phyloP scores from a whole-genome alignment of 768 basidiomycete genomes.

The Fibroporia radiculosa region DNA sequence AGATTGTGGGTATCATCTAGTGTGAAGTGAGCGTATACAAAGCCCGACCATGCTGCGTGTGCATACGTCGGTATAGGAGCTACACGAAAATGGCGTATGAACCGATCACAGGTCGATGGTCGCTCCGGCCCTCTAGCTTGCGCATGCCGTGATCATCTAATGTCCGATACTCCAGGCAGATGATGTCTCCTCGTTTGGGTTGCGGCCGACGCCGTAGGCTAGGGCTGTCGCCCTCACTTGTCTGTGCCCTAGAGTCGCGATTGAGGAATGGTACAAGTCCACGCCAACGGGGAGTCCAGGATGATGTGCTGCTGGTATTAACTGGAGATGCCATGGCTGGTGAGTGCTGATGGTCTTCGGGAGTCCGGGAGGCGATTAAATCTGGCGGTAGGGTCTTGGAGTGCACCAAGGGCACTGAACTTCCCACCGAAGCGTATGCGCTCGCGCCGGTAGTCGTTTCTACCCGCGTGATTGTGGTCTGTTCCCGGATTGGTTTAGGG shows the following conservation, averaged over 20 bases:
- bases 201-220: constrained; percentile 10
- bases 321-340: neutral
- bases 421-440: neutral
- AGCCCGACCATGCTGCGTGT: neutral
- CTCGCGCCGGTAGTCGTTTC: neutral
- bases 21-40: neutral
- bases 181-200: constrained; percentile 57
- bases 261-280: constrained; percentile 28
- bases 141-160: constrained; percentile 73
- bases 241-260: constrained; percentile 26
- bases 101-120: constrained; percentile 83
- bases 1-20: neutral
- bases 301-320: too few species aligned
- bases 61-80: neutral
- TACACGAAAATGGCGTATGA: constrained; percentile 61
- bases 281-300: constrained; percentile 2
- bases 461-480: neutral
- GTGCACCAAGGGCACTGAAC: constrained; percentile 2
- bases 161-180: constrained; percentile 65
- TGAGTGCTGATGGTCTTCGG: constrained; percentile 1
- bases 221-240: constrained; percentile 6
- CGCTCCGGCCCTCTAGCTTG: constrained; percentile 67
- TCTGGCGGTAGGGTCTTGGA: constrained; percentile 4
- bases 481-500: neutral
- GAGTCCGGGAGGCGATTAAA: neutral